Evolutionary conservation across 176 grass and related monocot species (phyloP), one percentile per base, ranked within the genome.

Genomic region (Sorghum bicolor): DNA sequence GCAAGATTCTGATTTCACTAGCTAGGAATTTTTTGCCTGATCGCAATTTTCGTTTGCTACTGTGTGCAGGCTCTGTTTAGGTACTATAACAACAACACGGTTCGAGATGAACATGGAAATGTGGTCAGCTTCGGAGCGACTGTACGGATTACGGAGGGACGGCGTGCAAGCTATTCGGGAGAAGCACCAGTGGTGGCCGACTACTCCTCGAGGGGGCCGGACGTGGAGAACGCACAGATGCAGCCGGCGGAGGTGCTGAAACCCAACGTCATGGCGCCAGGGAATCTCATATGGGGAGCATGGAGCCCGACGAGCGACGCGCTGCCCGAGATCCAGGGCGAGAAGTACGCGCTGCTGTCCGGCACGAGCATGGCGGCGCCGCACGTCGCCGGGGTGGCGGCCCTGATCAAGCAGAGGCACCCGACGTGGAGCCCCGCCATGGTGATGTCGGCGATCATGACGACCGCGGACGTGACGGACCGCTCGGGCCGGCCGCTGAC

Each of bases 191-290:
- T 62, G 5, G 91, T 98, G 0, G 86, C 93, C 26, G 83, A 82
- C 57, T 95, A 93, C 85, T 98, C 93, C 62, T 91, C 93, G 31
- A 87, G 96, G 82, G 96, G 96, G 14, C 91, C 96, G 9, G 89
- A 90, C 88, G 71, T 93, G 70, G 91, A 92, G 65, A 89, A 93
- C 78, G 20, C 37, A 34, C 74, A 69, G 26, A 80, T 85, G 83
- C 31, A 88, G 60, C 60, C 81, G 36, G 93, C 93, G 17, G 96
- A 98, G 43, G 91, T 93, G 17, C 80, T 98, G 68, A 98, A 98
- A 37, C 96, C 96, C 5, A 98, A 93, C 82, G 83, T 98, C 7
- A 90, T 95, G 89, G 96, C 96, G 53, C 96, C 93, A 4, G 96
- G 96, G 9, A 80, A 92, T 36, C 69, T 86, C 22, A 93, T 98